phyloP scores from a whole-genome alignment of 2,329 filamentous ascomycete genomes.

The Zymoseptoria pseudotritici region DNA sequence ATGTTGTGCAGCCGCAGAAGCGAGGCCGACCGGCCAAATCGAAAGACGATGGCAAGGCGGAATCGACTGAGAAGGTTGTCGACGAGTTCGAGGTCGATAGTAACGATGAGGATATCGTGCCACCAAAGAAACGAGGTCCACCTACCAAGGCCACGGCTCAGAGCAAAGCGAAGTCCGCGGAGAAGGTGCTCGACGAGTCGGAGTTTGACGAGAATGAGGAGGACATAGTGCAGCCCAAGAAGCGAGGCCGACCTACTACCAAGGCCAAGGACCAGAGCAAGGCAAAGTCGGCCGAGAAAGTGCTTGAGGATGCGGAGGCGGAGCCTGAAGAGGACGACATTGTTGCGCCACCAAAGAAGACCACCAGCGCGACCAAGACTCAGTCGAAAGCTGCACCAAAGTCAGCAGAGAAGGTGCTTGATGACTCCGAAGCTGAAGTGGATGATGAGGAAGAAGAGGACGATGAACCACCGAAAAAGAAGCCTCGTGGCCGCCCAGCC shows the following conservation, averaged over 20 bases:
- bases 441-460: constrained; percentile 7
- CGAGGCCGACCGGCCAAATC: constrained; percentile 11
- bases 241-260: constrained; percentile 9
- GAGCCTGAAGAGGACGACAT: not conserved
- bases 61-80: not conserved
- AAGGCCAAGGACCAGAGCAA: constrained; percentile 7
- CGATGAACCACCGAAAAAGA: constrained; percentile 33
- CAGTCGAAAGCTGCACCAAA: not conserved
- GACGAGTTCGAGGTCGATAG: constrained; percentile 1
- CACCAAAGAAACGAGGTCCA: constrained; percentile 9
- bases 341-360: constrained; percentile 9
- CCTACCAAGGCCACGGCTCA: constrained; percentile 6
- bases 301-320: constrained; percentile 1
- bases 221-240: constrained; percentile 2
- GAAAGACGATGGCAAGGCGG: constrained; percentile 2
- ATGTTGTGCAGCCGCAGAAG: constrained; percentile 3
- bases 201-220: not conserved
- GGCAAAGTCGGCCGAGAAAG: not conserved
- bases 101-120: constrained; percentile 1
- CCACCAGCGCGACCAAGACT: constrained; percentile 9
- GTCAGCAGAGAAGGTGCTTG: not conserved
- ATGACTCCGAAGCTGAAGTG: constrained; percentile 4
- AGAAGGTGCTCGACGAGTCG: not conserved
- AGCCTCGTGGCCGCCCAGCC: constrained; percentile 33
- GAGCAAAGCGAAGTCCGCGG: not conserved